Base-by-base conservation (phyloP, 176 grass and related monocot genomes). In the Miscanthus lutarioriparius region DNA sequence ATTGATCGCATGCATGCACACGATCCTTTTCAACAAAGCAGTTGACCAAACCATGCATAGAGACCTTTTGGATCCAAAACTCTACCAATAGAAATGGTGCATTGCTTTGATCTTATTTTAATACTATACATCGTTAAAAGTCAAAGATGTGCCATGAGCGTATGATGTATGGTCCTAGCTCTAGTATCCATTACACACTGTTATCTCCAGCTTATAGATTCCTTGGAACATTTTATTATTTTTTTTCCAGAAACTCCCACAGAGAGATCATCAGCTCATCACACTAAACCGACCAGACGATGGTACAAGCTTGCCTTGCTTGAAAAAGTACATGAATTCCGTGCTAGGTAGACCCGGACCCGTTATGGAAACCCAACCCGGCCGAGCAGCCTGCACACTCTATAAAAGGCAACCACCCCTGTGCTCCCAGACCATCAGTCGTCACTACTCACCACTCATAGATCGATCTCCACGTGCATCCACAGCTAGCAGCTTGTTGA, bases 281-380 rank as follows among this genome's bases (percentile, higher is more conserved):
- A 22, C 20, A n/a, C 15, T 30, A 3, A 47, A 74, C n/a, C 70
- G 62, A 74, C n/a, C 70, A 27, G 65, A 77, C 39, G 10, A 47
- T 22, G 6, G 7, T 58, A 58, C 20, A 62, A 25, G 53, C 35
- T 32, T 51, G 32, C 40, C 53, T 43, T 77, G n/a, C 71, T 78
- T 32, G 4, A 72, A 75, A 62, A 40, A 58, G 78, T 71, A 59
- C 33, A 79, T 40, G 25, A 27, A 10, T 20, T 15, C 54, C 3
- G 0, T 51, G 27, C 19, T 28, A 2, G 5, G 22, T n/a, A 8
- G 78, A 62, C 16, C 79, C 45, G n/a, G 23, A 61, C 71, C 26
- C 20, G 45, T 69, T 48, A 38, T 68, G 64, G 78, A 65, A 83
- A 78, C n/a, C n/a, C n/a, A n/a, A n/a, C n/a, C n/a, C n/a, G n/a